Evolutionary conservation across 176 grass and related monocot genomes (phyloP).

Genomic region (Musa acuminata): DNA sequence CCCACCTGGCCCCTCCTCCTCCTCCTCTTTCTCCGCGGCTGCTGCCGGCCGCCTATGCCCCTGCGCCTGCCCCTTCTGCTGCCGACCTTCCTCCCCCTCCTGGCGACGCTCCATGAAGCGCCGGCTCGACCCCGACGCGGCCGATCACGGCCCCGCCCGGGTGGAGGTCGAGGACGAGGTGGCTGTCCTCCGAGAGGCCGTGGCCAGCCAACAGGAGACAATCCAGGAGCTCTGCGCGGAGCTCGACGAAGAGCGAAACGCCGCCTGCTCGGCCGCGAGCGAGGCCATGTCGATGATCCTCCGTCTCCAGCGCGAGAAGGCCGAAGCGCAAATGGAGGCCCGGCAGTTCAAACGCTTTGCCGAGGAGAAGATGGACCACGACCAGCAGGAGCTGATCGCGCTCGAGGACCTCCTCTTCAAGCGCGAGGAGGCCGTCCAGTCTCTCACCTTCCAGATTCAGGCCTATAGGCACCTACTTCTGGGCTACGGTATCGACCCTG

Average conservation of each 20-base stretch:
- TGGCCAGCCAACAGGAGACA: conserved; percentile 39
- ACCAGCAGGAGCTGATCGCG: conserved; percentile 47
- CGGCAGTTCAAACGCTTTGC: conserved; percentile 92
- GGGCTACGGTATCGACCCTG: conserved; percentile 54
- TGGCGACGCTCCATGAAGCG: conserved; percentile 84
- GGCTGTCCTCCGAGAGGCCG: conserved; percentile 48
- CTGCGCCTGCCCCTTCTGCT: conserved; percentile 39
- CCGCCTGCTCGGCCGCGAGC: conserved; percentile 74
- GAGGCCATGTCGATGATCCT: conserved; percentile 99
- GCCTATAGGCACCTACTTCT: conserved; percentile 40
- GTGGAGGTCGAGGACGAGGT: conserved; percentile 53
- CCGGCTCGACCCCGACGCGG: conserved; percentile 32
- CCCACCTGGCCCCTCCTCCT: conserved; percentile 2
- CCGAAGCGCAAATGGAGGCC: conserved; percentile 84
- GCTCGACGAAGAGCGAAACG: conserved; percentile 77
- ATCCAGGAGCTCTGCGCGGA: conserved; percentile 52
- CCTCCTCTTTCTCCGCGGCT: not conserved
- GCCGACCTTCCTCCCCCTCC: conserved; percentile 25
- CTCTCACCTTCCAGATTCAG: conserved; percentile 38
- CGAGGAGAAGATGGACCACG: conserved; percentile 91
- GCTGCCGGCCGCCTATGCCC: conserved; percentile 3
- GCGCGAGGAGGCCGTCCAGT: conserved; percentile 36
- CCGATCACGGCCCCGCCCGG: conserved; percentile 15
- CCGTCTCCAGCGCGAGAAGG: conserved; percentile 86
- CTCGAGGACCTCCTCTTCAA: conserved; percentile 49